phyloP scores from a whole-genome alignment of 2,329 filamentous ascomycete species.

The Microcyclosporella mali region DNA sequence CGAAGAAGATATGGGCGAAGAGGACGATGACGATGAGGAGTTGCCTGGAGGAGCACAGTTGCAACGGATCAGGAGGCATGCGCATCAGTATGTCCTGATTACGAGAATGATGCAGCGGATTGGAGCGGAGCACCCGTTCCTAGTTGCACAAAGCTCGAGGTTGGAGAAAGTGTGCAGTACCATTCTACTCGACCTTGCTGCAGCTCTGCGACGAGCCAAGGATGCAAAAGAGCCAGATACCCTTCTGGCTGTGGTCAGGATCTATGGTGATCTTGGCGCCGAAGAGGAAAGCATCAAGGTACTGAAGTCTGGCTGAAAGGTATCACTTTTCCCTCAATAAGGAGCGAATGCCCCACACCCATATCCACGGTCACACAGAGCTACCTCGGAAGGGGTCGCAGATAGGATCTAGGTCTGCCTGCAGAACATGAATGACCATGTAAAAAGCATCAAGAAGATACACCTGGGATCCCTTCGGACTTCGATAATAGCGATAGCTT shows the following conservation, averaged over 20 bases:
- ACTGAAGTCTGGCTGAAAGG: conserved; percentile 38
- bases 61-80: conserved; percentile 49
- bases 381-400: too few species aligned
- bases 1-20: conserved; percentile 24
- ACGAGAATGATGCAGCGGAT: conserved; percentile 46
- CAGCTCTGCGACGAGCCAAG: conserved; percentile 54
- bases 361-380: too few species aligned
- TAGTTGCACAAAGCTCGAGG: conserved; percentile 51
- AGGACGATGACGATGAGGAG: conserved; percentile 28
- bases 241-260: conserved; percentile 51
- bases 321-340: too few species aligned
- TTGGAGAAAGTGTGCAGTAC: conserved; percentile 55
- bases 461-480: too few species aligned
- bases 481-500: too few species aligned
- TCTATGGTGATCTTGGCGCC: conserved; percentile 58
- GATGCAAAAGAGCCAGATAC: conserved; percentile 35
- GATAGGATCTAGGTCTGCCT: too few species aligned
- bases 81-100: conserved; percentile 53
- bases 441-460: too few species aligned
- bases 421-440: too few species aligned
- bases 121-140: conserved; percentile 56
- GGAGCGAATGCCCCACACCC: too few species aligned
- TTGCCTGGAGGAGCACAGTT: conserved; percentile 30
- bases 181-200: conserved; percentile 58
- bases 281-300: conserved; percentile 53